These are phyloP conservation scores for Fonsecaea monophora DNA, from an alignment of 2,329 filamentous ascomycete genomes.

Conservation along the genomic window DNA sequence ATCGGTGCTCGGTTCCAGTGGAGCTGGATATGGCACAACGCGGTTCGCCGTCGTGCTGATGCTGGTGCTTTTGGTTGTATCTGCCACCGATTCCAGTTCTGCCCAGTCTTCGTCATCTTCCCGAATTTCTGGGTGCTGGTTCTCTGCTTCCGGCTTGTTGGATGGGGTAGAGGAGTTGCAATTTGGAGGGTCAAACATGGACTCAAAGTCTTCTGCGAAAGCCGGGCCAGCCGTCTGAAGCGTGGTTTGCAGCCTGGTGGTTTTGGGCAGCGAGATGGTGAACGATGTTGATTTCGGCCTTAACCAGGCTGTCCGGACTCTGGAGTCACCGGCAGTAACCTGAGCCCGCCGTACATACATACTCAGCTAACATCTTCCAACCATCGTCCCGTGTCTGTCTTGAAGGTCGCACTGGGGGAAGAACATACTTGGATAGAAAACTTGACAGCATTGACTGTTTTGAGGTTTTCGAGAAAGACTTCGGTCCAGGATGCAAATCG, in stretches of 20 bases:
- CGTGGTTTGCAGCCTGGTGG: background rate
- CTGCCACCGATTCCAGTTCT: conserved; percentile 12
- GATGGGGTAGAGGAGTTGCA: background rate
- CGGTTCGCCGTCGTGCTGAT: background rate
- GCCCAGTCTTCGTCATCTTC: conserved; percentile 21
- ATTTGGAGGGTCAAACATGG: conserved; percentile 9
- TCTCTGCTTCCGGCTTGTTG: background rate
- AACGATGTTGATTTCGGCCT: conserved; percentile 6
- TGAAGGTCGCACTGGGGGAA: background rate
- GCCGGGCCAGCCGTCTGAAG: background rate
- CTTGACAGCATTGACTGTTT: conserved; percentile 5
- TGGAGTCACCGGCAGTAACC: conserved; percentile 1
- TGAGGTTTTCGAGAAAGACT: conserved; percentile 17
- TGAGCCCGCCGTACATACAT: background rate
- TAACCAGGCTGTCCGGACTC: conserved; percentile 15
- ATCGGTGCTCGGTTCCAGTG: background rate
- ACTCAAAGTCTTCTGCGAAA: conserved; percentile 18
- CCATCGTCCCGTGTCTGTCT: background rate
- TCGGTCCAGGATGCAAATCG: conserved; percentile 20
- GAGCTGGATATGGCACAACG: background rate
- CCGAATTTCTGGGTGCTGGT: background rate
- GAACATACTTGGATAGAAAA: conserved; percentile 17
- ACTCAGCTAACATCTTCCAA: too few species aligned
- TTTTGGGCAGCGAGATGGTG: conserved; percentile 13
- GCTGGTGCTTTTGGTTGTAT: conserved; percentile 2